Evolutionary conservation across 495 filamentous ascomycete species (phyloP), one percentile per base, ranked within the genome.

Genomic region (Chaetomium fimeti): DNA sequence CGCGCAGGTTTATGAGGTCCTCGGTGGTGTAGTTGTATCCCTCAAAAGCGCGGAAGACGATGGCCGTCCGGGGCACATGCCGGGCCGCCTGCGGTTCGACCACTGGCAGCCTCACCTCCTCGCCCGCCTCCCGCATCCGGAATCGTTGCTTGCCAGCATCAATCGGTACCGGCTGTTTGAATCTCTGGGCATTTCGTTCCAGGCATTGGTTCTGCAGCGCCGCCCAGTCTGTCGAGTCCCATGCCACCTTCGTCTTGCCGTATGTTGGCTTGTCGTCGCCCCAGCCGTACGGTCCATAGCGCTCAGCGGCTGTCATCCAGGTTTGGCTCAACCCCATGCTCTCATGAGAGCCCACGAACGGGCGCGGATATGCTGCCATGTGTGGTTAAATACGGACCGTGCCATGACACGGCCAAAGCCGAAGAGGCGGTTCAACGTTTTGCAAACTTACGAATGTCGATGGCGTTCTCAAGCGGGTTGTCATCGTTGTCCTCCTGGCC

Each of bases 261-360:
- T 58, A 45, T 43, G 24, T 8, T 16, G 15, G 2, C 43, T 48
- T 24, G 42, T 48, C 43, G 16, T 60, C 57, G 6, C 27, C 42
- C 57, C 57, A 60, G 42, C 57, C 57, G 24, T 60, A 60, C 13
- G 57, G 57, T 2, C 57, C 57, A 42, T 60, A 60, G 57, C 57
- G 57, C 16, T 29, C 57, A 36, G 40, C 57, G 7, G 57, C 57
- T 29, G 57, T 60, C 57, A 60, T 60, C 57, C 57, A 60, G 24
- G 57, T 60, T 8, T 32, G 42, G 16, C 25, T 48, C 27, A 60
- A 48, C 18, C 43, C 43, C 27, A 60, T 20, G 25, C 15, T 20
- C 25, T 29, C 40, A 20, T 60, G 27, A n/a, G 57, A 60, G 42
- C 57, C 57, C 24, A 48, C 40, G 48, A 60, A 48, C 18, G 57